Base-by-base conservation (phyloP, 805 yeast species). In the Pachysolen tannophilus region DNA sequence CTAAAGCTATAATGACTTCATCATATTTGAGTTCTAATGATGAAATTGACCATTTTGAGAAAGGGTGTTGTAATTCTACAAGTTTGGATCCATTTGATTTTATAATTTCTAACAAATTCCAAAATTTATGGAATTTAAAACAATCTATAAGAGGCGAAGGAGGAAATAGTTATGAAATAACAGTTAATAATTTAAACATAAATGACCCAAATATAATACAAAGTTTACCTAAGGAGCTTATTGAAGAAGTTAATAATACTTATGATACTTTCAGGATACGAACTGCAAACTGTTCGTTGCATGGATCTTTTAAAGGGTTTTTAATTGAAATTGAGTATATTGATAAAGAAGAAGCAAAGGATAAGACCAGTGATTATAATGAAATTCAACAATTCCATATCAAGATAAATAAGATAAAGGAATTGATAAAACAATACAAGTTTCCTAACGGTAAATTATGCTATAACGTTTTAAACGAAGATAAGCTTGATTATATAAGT, bases 71-170 rank as follows among this genome's bases (percentile, higher is more conserved):
- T 6, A 72, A 77, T 21, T 70, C 77, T 9, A 58, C 72, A 1
- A 76, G 28, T n/a, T 68, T 67, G 35, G 83, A 78, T 39, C 63
- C 69, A 18, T 69, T 82, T 46, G 84, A 77, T 33, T 49, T 53
- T 25, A 64, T 83, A 29, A 52, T 79, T 2, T 61, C 61, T 15
- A 66, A 67, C 21, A 79, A 81, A 47, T 53, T 84, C 35, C 81
- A 76, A 49, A 72, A 83, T 43, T 51, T 79, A 33, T 84, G 94
- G 94, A 57, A 65, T 0, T 64, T 72, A 29, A 62, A 84, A 41
- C 94, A 84, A 52, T 62, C 71, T 8, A 67, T 82, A 33, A 71
- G 74, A 46, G 92, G 90, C 2, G 88, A 82, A 41, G 80, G 82
- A 8, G 94, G 94, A 0, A 68, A 69, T 35, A 70, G 73, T 5